Base-by-base conservation (phyloP, 2,329 filamentous ascomycete genomes). In the Aureobasidium sp. region DNA sequence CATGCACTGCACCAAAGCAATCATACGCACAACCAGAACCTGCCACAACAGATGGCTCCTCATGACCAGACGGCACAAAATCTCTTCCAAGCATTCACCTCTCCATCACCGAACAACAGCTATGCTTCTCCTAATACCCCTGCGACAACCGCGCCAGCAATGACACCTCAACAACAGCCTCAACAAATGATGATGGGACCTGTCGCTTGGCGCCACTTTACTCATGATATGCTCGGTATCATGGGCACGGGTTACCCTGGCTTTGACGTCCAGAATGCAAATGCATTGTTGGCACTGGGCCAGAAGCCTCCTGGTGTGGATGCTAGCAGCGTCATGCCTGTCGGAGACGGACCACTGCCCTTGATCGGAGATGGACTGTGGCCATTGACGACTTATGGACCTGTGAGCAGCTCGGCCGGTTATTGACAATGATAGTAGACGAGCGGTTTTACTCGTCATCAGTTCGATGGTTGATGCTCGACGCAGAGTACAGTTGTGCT, bases 181-280 rank as follows among this genome's bases (percentile, higher is more conserved):
- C 55, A 66, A 57, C 62, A 62, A 47, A 62, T 60, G 36, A 56
- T 58, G 15, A 61, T 65, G 2, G 69, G 69, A 9, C 69, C 70
- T 0, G 66, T 68, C 9, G 70, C 71, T 1, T 73, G 71, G 71
- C 67, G 69, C 22, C 66, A 69, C 29, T 73, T 72, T 59, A 65
- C 70, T 9, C 68, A 70, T 51, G 64, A 67, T 29, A 69, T 72
- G 66, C 49, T 64, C 14, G 61, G 34, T 27, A 42, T 47, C 20
- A 53, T 64, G 25, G 62, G 36, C n/a, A 49, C 34, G 15, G 60
- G 59, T 25, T 34, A 70, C 69, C 44, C 72, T 69, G 68, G 70
- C 36, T 72, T 74, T 29, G 74, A 73, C 56, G 66, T 75, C n/a
- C 73, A 73, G 62, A 73, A 71, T 27, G 74, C 74, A 31, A 75